Evolutionary conservation across 345 rosid species (phyloP).

Genomic region (Trapa bicornis): DNA sequence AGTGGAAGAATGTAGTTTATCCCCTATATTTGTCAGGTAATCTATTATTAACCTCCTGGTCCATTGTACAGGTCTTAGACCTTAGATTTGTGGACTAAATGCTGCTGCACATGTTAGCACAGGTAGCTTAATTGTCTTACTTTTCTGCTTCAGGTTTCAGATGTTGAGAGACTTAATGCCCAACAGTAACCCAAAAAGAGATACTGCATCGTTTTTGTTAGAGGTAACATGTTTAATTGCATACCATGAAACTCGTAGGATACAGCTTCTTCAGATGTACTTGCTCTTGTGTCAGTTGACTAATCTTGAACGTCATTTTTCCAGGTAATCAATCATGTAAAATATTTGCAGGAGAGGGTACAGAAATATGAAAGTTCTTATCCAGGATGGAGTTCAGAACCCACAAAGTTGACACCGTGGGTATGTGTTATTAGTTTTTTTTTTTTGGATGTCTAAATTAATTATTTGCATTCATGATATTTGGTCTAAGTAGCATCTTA

Average conservation of each 20-base stretch:
- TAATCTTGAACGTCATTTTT: not conserved
- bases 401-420: slow-evolving; percentile 75
- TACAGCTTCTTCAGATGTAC: not conserved
- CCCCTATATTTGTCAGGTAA: not conserved
- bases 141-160: slow-evolving; percentile 60
- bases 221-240: slow-evolving; percentile 37
- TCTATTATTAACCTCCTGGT: not conserved
- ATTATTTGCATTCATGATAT: not conserved
- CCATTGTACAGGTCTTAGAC: not conserved
- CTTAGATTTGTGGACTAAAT: not conserved
- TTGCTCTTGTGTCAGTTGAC: slow-evolving; percentile 6
- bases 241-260: not conserved
- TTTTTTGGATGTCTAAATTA: not conserved
- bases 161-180: slow-evolving; percentile 90
- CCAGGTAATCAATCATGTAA: slow-evolving; percentile 88
- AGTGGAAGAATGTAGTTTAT: not conserved
- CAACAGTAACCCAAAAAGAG: slow-evolving; percentile 75
- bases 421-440: slow-evolving; percentile 18
- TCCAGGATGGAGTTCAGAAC: slow-evolving; percentile 77
- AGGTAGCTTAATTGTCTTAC: not conserved
- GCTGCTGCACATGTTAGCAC: not conserved
- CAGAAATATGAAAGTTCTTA: slow-evolving; percentile 72
- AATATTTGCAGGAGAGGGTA: slow-evolving; percentile 68
- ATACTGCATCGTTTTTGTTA: slow-evolving; percentile 83
- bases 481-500: not conserved